phyloP scores from a whole-genome alignment of 2,329 filamentous ascomycete genomes.

The Teratosphaeria destructans region DNA sequence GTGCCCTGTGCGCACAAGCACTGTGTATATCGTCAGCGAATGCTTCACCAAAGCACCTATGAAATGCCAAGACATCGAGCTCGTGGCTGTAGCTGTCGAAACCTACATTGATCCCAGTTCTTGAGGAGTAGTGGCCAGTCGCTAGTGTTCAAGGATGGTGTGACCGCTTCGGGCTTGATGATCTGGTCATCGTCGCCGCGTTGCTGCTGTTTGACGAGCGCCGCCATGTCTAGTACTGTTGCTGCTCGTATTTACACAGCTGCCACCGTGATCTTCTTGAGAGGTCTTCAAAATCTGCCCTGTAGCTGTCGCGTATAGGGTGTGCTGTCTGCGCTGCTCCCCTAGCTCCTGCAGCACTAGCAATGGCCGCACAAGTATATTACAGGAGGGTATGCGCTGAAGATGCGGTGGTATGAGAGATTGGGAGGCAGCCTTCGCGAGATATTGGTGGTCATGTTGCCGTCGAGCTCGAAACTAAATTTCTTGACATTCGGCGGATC shows the following conservation, averaged over 20 bases:
- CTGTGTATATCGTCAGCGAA: constrained; percentile 36
- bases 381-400: background rate
- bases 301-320: background rate
- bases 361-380: constrained; percentile 1
- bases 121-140: constrained; percentile 89
- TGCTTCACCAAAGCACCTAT: background rate
- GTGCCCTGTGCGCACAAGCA: constrained; percentile 86
- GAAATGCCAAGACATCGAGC: background rate
- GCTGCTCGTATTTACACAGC: background rate
- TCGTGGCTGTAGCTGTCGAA: background rate
- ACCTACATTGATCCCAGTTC: constrained; percentile 84
- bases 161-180: constrained; percentile 84
- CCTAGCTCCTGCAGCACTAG: constrained; percentile 3
- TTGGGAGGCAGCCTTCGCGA: background rate
- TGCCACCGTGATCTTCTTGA: background rate
- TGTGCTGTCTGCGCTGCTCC: background rate
- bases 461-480: background rate
- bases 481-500: background rate
- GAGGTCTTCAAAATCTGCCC: background rate
- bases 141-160: constrained; percentile 72
- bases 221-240: constrained; percentile 16
- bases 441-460: background rate
- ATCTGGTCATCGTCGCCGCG: constrained; percentile 57
- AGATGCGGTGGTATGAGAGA: background rate
- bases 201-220: constrained; percentile 25